Evolutionary conservation across 1,284 basidiomycete genomes (phyloP).

Genomic region (Naganishia albida): DNA sequence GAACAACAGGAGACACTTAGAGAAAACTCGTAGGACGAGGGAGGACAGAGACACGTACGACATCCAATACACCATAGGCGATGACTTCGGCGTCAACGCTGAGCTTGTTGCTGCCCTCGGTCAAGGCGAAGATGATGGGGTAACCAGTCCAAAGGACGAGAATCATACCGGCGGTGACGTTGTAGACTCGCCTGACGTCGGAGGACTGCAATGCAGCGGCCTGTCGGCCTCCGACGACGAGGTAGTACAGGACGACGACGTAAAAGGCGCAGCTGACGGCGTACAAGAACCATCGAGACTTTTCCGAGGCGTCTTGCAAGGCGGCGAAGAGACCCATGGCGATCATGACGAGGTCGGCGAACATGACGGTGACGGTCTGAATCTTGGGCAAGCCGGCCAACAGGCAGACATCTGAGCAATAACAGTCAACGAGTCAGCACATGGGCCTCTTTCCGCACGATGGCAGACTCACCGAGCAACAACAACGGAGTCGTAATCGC

Average conservation of each 20-base stretch:
- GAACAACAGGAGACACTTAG: background rate
- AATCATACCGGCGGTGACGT: constrained; percentile 31
- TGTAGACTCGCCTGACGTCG: constrained; percentile 30
- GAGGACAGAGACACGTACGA: constrained; percentile 44
- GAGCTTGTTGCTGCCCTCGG: constrained; percentile 30
- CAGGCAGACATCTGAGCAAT: constrained; percentile 29
- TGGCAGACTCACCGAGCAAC: constrained; percentile 27
- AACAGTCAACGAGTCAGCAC: background rate
- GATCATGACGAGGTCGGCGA: constrained; percentile 45
- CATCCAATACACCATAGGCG: constrained; percentile 49
- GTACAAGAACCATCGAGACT: constrained; percentile 44
- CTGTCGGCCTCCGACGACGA: constrained; percentile 44
- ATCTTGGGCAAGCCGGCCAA: constrained; percentile 33
- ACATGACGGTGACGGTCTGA: constrained; percentile 41
- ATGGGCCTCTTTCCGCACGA: background rate
- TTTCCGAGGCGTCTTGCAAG: constrained; percentile 37
- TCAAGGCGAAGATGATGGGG: constrained; percentile 37
- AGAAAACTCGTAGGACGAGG: background rate
- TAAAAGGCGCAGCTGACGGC: constrained; percentile 42
- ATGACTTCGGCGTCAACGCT: constrained; percentile 49
- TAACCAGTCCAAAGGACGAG: constrained; percentile 45
- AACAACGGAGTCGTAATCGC: constrained; percentile 32
- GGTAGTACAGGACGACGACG: constrained; percentile 42
- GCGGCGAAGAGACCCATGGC: constrained; percentile 43
- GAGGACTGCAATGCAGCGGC: constrained; percentile 37